These are phyloP conservation scores for Jamesozyma jinghongensis DNA, from an alignment of 805 yeast species.

Conservation along the genomic window DNA sequence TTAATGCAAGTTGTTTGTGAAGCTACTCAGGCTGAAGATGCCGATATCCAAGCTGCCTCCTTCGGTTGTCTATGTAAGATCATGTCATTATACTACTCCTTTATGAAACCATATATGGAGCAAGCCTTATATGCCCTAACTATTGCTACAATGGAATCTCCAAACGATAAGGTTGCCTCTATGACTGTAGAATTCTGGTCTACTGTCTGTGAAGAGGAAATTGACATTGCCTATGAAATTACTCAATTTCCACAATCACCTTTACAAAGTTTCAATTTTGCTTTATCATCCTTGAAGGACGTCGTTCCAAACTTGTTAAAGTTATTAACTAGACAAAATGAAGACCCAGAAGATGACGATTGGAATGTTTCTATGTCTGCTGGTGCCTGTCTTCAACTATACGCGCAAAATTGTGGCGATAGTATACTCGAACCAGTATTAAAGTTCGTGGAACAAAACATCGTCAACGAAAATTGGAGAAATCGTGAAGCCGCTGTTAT, in stretches of 20 bases:
- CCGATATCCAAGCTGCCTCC: constrained; percentile 84
- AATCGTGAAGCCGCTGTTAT: constrained; percentile 94
- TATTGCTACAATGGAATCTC: constrained; percentile 80
- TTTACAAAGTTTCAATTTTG: constrained; percentile 64
- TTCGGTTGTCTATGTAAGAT: constrained; percentile 92
- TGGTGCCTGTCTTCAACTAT: constrained; percentile 90
- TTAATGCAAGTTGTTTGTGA: constrained; percentile 99
- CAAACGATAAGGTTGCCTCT: constrained; percentile 70
- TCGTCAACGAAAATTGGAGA: constrained; percentile 62
- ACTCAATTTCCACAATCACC: constrained; percentile 50
- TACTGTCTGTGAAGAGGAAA: constrained; percentile 97
- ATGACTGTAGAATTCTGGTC: constrained; percentile 99
- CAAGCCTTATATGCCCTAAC: constrained; percentile 88
- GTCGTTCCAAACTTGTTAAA: constrained; percentile 80
- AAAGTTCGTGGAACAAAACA: constrained; percentile 69
- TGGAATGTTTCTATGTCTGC: constrained; percentile 99
- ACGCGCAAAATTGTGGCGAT: constrained; percentile 84
- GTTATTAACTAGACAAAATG: constrained; percentile 79
- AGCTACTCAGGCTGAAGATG: constrained; percentile 84
- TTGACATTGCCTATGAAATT: constrained; percentile 63
- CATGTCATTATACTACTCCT: constrained; percentile 78
- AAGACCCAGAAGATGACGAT: constrained; percentile 89
- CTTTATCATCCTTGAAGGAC: constrained; percentile 71
- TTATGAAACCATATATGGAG: constrained; percentile 95
- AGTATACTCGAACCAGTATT: constrained; percentile 80